Percentiles rank a stretch among this genome's conserved stretches.
Conservation (phyloP, 2,329 filamentous ascomycete species). For the Monosporascus sp. region DNA sequence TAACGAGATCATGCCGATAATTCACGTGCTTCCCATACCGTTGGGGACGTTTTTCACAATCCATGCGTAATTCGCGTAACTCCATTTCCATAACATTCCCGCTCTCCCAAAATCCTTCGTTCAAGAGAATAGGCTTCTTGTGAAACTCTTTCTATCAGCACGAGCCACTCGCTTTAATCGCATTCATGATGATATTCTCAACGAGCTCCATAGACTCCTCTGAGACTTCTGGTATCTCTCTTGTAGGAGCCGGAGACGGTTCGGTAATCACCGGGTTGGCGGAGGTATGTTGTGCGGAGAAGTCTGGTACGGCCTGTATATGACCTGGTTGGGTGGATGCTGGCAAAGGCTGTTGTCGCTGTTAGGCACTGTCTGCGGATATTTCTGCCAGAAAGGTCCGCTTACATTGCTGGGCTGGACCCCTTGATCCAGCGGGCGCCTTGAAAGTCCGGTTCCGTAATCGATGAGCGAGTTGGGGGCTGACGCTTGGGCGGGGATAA, state of each 20-base stretch:
- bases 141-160: neutral
- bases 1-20: neutral
- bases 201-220: constrained; percentile 28
- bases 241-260: neutral
- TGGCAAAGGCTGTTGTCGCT: constrained; percentile 23
- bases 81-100: neutral
- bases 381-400: constrained; percentile 25
- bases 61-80: neutral
- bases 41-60: neutral
- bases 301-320: neutral
- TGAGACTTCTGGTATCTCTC: constrained; percentile 26
- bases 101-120: neutral
- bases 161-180: constrained; percentile 24
- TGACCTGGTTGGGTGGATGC: constrained; percentile 8
- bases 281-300: constrained; percentile 10
- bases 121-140: neutral
- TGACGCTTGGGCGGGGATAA: neutral
- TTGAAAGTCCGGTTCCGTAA: constrained; percentile 7
- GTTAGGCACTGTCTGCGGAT: constrained; percentile 28
- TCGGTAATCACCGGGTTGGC: neutral
- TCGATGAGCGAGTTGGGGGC: constrained; percentile 1
- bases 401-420: constrained; percentile 27
- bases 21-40: neutral
- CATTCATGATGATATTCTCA: constrained; percentile 28
- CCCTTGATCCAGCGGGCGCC: constrained; percentile 16